phyloP scores from a whole-genome alignment of 2,329 filamentous ascomycete genomes.

The Juglanconis sp. region DNA sequence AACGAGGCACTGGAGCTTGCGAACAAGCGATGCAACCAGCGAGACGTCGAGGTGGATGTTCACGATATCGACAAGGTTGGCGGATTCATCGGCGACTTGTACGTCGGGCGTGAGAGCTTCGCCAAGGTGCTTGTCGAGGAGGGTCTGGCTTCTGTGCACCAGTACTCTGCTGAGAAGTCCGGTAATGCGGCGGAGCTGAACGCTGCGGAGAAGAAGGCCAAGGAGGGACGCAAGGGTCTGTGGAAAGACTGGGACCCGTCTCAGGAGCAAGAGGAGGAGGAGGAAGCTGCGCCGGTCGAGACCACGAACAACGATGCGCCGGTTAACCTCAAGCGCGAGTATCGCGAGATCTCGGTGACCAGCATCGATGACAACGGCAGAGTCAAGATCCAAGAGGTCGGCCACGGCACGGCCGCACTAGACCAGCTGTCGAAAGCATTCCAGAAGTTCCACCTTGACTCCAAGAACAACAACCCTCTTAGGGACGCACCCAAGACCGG shows the following conservation, averaged over 20 bases:
- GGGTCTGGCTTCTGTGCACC: conserved; percentile 86
- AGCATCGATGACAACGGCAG: conserved; percentile 79
- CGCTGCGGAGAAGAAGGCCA: conserved; percentile 82
- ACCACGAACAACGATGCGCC: conserved; percentile 52
- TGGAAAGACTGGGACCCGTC: conserved; percentile 96
- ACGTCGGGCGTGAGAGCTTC: conserved; percentile 92
- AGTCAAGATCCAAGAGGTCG: conserved; percentile 89
- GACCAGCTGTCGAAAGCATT: conserved; percentile 89
- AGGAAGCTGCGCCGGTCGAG: conserved; percentile 44
- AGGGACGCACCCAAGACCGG: conserved; percentile 80
- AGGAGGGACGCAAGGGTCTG: conserved; percentile 80
- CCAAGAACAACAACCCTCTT: conserved; percentile 73
- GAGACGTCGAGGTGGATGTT: conserved; percentile 93
- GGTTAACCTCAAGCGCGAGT: conserved; percentile 72
- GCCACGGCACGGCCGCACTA: conserved; percentile 78
- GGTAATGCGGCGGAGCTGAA: conserved; percentile 85
- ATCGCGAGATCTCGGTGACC: conserved; percentile 90
- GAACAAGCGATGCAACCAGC: conserved; percentile 82
- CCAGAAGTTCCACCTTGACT: conserved; percentile 83
- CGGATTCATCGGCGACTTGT: conserved; percentile 93
- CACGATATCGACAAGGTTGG: conserved; percentile 94
- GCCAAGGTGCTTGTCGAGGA: conserved; percentile 92
- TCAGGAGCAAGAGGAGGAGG: conserved; percentile 67
- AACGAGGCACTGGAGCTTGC: conserved; percentile 93
- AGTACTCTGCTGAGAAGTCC: conserved; percentile 93